phyloP scores from a whole-genome alignment of 306 rosid species.

The Lathyrus tuberosus region DNA sequence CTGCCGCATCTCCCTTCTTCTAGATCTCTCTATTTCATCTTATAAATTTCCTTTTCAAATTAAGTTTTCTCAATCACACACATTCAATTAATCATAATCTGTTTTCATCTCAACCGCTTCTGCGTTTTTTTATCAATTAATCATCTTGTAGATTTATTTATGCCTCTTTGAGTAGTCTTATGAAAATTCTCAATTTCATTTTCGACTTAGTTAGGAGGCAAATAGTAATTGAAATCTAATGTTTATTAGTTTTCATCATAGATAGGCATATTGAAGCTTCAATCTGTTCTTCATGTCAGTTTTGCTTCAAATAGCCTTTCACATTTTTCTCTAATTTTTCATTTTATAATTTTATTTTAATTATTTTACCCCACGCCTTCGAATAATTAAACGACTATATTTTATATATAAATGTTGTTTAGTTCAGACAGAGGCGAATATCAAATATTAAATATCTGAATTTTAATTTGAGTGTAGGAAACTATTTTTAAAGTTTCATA shows the following conservation, averaged over 20 bases:
- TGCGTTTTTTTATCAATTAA: background rate
- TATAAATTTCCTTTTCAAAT: background rate
- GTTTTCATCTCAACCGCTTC: background rate
- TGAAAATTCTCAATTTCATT: slow-evolving; percentile 15
- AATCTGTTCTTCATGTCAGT: background rate
- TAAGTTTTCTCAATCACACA: too few relatives aligned
- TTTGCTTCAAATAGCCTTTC: slow-evolving; percentile 39
- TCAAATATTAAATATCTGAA: slow-evolving; percentile 13
- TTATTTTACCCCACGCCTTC: slow-evolving; percentile 17
- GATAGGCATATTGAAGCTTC: slow-evolving; percentile 39
- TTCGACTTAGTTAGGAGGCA: slow-evolving; percentile 41
- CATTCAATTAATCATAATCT: too few relatives aligned
- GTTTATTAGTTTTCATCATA: slow-evolving; percentile 4
- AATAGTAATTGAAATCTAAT: slow-evolving; percentile 25
- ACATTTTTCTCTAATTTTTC: slow-evolving; percentile 11
- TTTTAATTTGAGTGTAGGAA: slow-evolving; percentile 29
- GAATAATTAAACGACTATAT: slow-evolving; percentile 25
- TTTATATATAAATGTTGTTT: background rate
- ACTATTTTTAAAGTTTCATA: slow-evolving; percentile 15
- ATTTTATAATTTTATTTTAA: background rate
- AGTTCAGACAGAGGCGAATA: slow-evolving; percentile 48
- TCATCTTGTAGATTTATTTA: background rate
- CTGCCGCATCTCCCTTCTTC: too few relatives aligned
- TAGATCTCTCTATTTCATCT: too few relatives aligned
- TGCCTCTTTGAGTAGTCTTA: slow-evolving; percentile 43